Evolutionary conservation across 148 eudicot genomes (phyloP), one percentile per base, ranked within the genome.

Genomic region (Oxyria digyna): DNA sequence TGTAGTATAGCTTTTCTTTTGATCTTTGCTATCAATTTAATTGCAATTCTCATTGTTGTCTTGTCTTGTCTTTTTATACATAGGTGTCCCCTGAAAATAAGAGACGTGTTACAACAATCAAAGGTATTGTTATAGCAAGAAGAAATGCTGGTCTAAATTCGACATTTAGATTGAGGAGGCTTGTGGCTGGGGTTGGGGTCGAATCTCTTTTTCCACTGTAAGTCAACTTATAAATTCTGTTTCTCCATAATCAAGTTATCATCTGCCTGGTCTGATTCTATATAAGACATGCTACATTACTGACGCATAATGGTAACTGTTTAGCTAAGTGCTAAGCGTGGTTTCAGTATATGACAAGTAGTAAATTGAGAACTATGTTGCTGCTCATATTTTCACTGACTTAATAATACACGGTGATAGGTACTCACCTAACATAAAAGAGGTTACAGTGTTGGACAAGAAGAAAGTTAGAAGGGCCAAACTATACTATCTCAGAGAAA

Each of bases 401-500:
- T 57, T 27, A 13, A n/a, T n/a, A n/a, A 59, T 59, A 27, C 29
- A 48, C 77, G 68, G 59, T 80, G 59, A n/a, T 81, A 93, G 96
- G 87, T 93, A 87, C 78, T 94, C 97, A 33, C 97, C n/a, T 0
- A 94, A 94, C 79, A n/a, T n/a, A n/a, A n/a, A n/a, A n/a, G n/a
- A n/a, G n/a, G n/a, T 90, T 48, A 83, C 80, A 79, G 85, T 94
- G 74, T 71, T 90, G 74, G 96, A 90, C 72, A 90, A 85, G 84
- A 90, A 83, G 87, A 88, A 84, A 78, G 95, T 94, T 69, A 86
- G 96, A 78, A 86, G 97, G 84, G 98, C 98, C 74, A 94, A 94
- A 85, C 85, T 93, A 27, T 93, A 93, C 84, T 87, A 87, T 74
- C 90, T 89, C 45, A 86, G 98, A 76, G 89, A 87, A 17, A 86